Evolutionary conservation across 2,329 filamentous ascomycete genomes (phyloP).

Genomic region (Ophiostoma sp.): DNA sequence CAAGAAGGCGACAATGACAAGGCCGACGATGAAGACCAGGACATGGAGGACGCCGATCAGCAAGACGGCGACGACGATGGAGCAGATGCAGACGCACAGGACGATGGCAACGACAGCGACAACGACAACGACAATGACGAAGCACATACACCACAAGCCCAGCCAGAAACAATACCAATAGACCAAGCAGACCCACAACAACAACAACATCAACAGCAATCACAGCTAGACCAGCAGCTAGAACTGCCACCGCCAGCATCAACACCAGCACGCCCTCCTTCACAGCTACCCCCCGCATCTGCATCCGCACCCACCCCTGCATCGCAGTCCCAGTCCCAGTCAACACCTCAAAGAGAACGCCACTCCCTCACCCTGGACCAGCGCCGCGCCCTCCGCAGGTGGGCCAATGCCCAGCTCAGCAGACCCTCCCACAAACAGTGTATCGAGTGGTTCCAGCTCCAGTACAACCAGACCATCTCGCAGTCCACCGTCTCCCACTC

Average conservation of each 20-base stretch:
- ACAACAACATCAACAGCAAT: slow-evolving; percentile 6
- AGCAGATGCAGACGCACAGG: background rate
- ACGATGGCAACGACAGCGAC: background rate
- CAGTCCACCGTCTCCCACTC: slow-evolving; percentile 60
- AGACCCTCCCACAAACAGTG: slow-evolving; percentile 57
- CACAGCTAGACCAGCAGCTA: slow-evolving; percentile 6
- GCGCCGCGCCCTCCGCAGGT: slow-evolving; percentile 54
- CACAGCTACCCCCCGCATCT: slow-evolving; percentile 8
- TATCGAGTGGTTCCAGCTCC: slow-evolving; percentile 57
- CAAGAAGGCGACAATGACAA: slow-evolving; percentile 5
- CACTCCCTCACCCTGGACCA: slow-evolving; percentile 59
- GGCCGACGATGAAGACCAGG: slow-evolving; percentile 11
- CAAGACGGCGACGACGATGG: slow-evolving; percentile 8
- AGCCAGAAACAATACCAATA: slow-evolving; percentile 1
- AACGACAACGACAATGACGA: background rate
- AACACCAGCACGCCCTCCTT: slow-evolving; percentile 3
- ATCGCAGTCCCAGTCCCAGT: background rate
- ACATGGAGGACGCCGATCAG: slow-evolving; percentile 14
- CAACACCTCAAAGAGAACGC: slow-evolving; percentile 43
- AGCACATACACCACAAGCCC: background rate
- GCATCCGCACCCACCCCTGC: background rate
- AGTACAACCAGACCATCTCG: slow-evolving; percentile 57
- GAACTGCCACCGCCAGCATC: background rate
- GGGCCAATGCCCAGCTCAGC: slow-evolving; percentile 53
- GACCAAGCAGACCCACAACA: background rate